Conservation (phyloP, 805 yeast genomes). For the Schwanniomyces yamadae region DNA sequence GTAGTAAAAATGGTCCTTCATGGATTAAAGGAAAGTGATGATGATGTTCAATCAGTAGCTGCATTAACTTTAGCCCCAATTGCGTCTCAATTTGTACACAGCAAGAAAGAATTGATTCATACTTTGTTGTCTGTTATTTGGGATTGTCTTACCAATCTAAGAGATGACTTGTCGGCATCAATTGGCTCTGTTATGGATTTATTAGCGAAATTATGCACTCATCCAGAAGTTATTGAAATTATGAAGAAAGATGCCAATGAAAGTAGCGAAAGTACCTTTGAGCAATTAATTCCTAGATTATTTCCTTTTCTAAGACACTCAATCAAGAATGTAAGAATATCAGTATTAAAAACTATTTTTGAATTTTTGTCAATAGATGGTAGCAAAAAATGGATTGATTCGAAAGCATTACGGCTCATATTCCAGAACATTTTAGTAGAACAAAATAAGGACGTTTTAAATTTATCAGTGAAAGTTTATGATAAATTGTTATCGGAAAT, state of each 20-base stretch:
- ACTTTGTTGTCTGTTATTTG: conserved; percentile 71
- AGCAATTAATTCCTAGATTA: conserved; percentile 78
- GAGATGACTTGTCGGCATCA: conserved; percentile 91
- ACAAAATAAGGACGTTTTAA: conserved; percentile 73
- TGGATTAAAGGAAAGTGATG: conserved; percentile 76
- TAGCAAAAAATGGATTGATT: conserved; percentile 73
- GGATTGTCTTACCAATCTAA: conserved; percentile 79
- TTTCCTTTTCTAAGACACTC: conserved; percentile 94
- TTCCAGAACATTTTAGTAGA: conserved; percentile 89
- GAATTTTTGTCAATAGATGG: conserved; percentile 69
- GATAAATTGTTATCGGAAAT: conserved; percentile 51
- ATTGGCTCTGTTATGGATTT: conserved; percentile 96
- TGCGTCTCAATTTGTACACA: conserved; percentile 77
- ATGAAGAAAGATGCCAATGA: conserved; percentile 61
- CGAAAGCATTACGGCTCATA: conserved; percentile 67
- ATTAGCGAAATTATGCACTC: conserved; percentile 82
- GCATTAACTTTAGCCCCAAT: conserved; percentile 92
- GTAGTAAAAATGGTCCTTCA: conserved; percentile 84
- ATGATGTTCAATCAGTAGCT: conserved; percentile 96
- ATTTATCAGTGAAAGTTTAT: conserved; percentile 64
- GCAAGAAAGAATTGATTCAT: conserved; percentile 51
- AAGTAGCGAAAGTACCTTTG: conserved; percentile 58
- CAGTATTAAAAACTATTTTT: conserved; percentile 75
- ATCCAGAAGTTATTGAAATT: conserved; percentile 68
- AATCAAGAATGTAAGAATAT: conserved; percentile 82